A percentile compares a stretch with the other conserved stretches of the same genome.
Conservation (phyloP, 768 basidiomycete species). For the Exidia glandulosa region DNA sequence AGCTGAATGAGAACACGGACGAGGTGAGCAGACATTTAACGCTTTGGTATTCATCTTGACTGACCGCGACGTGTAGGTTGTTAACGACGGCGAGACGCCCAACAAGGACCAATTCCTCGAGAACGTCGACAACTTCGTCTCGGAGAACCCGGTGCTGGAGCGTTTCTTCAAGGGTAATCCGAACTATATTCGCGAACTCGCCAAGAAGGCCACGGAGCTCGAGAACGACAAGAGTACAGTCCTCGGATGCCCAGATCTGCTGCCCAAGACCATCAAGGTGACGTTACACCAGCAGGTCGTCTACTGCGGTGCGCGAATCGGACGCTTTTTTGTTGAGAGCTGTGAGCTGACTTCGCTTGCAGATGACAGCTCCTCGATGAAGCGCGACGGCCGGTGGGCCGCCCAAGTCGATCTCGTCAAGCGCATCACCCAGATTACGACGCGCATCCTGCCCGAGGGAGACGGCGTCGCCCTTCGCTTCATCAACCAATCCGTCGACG, state of each 20-base stretch:
- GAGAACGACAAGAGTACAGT: constrained; percentile 2
- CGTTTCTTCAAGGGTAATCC: background rate
- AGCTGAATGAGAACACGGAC: background rate
- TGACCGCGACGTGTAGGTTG: background rate
- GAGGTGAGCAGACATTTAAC: background rate
- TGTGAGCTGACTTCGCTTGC: background rate
- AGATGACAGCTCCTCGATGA: constrained; percentile 16
- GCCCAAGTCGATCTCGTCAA: constrained; percentile 8
- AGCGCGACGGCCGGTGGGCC: constrained; percentile 12
- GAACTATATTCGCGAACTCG: background rate
- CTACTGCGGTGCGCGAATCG: constrained; percentile 3
- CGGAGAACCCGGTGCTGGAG: background rate
- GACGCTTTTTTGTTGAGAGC: background rate
- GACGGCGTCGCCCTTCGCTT: constrained; percentile 14
- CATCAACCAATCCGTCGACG: constrained; percentile 11
- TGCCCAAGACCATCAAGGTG: constrained; percentile 14
- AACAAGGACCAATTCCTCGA: background rate
- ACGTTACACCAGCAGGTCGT: constrained; percentile 11
- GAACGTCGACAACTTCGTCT: background rate
- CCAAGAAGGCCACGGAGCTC: constrained; percentile 5
- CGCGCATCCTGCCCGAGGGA: constrained; percentile 17
- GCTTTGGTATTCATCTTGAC: background rate
- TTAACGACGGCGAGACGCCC: background rate
- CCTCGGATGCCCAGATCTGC: constrained; percentile 1
- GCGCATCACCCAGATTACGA: constrained; percentile 12